A percentile compares a stretch with the other conserved stretches of the same genome.
phyloP scores from a whole-genome alignment of 2,329 filamentous ascomycete genomes.

The Colletotrichum viniferum region DNA sequence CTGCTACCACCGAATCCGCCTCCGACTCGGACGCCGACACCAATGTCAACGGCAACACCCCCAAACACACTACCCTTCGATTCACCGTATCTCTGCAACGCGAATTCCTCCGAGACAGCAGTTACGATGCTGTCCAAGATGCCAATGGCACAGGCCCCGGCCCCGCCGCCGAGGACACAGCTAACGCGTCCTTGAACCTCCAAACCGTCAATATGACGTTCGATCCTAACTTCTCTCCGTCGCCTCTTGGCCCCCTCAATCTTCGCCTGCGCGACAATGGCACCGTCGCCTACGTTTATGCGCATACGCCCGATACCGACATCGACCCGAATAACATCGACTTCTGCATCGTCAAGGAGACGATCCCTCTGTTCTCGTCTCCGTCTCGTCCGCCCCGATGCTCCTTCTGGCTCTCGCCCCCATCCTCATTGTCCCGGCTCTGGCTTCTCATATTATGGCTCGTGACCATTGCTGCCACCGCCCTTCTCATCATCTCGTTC shows the following conservation, averaged over 20 bases:
- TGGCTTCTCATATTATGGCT: background rate
- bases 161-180: background rate
- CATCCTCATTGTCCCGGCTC: background rate
- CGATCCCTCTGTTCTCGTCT: background rate
- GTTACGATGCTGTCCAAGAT: background rate
- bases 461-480: background rate
- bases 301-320: background rate
- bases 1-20: background rate
- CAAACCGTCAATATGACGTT: background rate
- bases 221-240: background rate
- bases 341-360: background rate
- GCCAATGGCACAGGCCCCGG: background rate
- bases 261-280: background rate
- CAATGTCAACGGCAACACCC: background rate
- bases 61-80: background rate
- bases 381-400: background rate
- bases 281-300: background rate
- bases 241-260: background rate
- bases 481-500: background rate
- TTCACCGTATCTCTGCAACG: background rate
- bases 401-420: background rate
- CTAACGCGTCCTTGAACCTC: background rate
- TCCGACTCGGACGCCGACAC: background rate
- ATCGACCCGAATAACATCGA: background rate
- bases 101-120: background rate